Evolutionary conservation across 768 basidiomycete genomes (phyloP), one percentile per base, ranked within the genome.

Genomic region (Lactarius indigo): DNA sequence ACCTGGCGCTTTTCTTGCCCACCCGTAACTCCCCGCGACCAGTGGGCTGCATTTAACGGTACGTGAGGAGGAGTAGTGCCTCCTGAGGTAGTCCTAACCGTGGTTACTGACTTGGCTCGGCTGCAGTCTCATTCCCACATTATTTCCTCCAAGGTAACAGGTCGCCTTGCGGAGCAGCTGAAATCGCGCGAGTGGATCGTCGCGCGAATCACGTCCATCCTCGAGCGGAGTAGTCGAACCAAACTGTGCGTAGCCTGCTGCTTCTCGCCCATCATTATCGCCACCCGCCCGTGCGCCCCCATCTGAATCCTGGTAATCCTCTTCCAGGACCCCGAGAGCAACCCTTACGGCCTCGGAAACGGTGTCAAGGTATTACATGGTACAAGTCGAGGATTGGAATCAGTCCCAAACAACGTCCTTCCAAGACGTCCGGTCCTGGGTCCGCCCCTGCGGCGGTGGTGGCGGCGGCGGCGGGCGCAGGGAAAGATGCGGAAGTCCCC

Each of bases 31-130:
- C 93, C 3, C 88, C 90, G 39, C 92, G 91, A 74, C 90, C 92
- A n/a, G 1, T 99, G 96, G 96, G 96, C 96, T 28, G 96, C 96
- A 12, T 98, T 98, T 78, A 98, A 98, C 77, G 90, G 94, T 94
- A 74, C 72, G 86, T 37, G 13, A 26, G n/a, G n/a, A n/a, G n/a
- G 30, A 5, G 9, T 10, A 37, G 1, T 35, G 26, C 2, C 52
- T 26, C 15, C 9, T 55, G 30, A 55, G 28, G 8, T 55, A 3
- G 31, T 31, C 31, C 35, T 3, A 37, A n/a, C 15, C 18, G 23
- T 30, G 10, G 13, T 50, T 31, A 7, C 54, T 63, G 28, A n/a
- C 5, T n/a, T n/a, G n/a, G n/a, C n/a, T n/a, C n/a, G n/a, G n/a
- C 69, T 69, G 60, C 76, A 94, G 94, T 98, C 8, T 94, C 91